Evolutionary conservation across 2,329 filamentous ascomycete genomes (phyloP), one percentile per base, ranked within the genome.

Genomic region (Aspergillus amoenus): DNA sequence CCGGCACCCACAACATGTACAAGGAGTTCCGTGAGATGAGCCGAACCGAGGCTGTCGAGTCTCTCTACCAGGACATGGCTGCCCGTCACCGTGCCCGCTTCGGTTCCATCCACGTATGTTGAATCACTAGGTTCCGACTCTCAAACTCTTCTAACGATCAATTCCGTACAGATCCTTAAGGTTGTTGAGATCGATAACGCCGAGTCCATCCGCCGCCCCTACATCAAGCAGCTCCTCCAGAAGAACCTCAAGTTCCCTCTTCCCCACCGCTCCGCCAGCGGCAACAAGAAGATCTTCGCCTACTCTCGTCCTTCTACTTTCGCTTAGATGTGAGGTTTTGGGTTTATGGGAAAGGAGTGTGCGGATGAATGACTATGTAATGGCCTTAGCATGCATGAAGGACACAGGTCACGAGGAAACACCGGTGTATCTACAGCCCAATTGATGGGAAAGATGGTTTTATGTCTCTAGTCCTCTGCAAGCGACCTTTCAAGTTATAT

Each of bases 1-100:
- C 94, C 74, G 94, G 94, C 74, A 99, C 94, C 75, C 94, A 99
- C 92, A 99, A 99, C 90, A 99, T 99, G 94, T 99, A 99, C 91
- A 97, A 97, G 89, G 94, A 99, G 89, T 97, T 97, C 90, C 91
- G 94, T 79, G 94, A 97, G 87, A 90, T 97, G 87, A 93, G 90
- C 78, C 87, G 94, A 81, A 90, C 89, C 76, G 93, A 94, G 70
- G 94, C 94, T 69, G 93, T 97, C 75, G 90, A 97, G 83, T 83
- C 93, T 70, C 88, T 99, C 78, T 99, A 99, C 89, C 90, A 94
- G 82, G 94, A 99, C 85, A 97, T 99, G 94, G 92, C 94, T 72
- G 93, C 95, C 80, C 91, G 94, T 80, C 94, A 99, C 88, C 92
- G 91, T 78, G 89, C 94, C 76, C 91, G 94, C 76, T 99, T 99